Conservation (phyloP, 768 basidiomycete genomes). For the Leccinum variicolor region DNA sequence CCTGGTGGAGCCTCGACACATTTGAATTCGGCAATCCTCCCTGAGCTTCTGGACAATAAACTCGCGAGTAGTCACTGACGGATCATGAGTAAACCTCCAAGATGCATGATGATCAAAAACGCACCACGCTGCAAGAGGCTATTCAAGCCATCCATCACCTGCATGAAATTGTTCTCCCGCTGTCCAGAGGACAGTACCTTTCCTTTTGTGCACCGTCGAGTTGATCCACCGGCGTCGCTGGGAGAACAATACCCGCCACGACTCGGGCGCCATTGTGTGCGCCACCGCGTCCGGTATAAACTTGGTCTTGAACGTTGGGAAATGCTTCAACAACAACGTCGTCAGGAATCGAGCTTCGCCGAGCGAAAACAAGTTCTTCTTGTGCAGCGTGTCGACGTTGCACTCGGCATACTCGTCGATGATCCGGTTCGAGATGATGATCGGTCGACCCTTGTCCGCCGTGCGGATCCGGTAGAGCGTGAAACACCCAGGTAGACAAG, state of each 20-base stretch:
- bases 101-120: neutral
- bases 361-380: slow-evolving; percentile 92
- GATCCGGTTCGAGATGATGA: slow-evolving; percentile 94
- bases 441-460: slow-evolving; percentile 90
- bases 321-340: slow-evolving; percentile 91
- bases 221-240: slow-evolving; percentile 97
- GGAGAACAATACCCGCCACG: slow-evolving; percentile 83
- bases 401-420: slow-evolving; percentile 95
- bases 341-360: slow-evolving; percentile 97
- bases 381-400: slow-evolving; percentile 91
- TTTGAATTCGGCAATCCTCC: neutral
- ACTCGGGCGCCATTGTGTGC: slow-evolving; percentile 89
- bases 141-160: slow-evolving; percentile 20
- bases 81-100: neutral
- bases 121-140: slow-evolving; percentile 15
- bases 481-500: slow-evolving; percentile 96
- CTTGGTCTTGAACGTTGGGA: slow-evolving; percentile 94
- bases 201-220: slow-evolving; percentile 83
- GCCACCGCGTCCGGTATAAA: slow-evolving; percentile 89
- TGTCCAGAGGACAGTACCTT: neutral
- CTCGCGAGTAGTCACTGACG: slow-evolving; percentile 8
- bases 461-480: slow-evolving; percentile 91
- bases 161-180: slow-evolving; percentile 6
- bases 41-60: neutral
- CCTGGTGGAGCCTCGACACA: slow-evolving; percentile 9